A percentile compares a stretch with the other conserved stretches of the same genome.
These are phyloP conservation scores for Neopestalotiopsis clavispora DNA, from an alignment of 2,329 filamentous ascomycete genomes.

Conservation along the genomic window DNA sequence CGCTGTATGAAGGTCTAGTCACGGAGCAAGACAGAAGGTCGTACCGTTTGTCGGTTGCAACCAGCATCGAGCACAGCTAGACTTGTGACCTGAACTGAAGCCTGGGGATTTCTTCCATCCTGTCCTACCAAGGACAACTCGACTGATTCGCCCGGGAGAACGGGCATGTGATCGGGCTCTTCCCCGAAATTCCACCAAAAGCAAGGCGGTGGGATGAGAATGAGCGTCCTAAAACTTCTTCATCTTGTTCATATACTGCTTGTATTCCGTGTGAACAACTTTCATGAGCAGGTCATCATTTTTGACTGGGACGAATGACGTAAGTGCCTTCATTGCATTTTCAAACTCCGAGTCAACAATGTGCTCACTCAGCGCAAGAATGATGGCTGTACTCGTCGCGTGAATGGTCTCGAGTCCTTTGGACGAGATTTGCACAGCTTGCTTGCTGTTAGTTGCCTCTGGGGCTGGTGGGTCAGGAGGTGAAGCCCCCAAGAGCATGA, in stretches of 20 bases:
- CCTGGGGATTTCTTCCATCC: background rate
- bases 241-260: conserved; percentile 57
- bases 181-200: background rate
- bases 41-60: background rate
- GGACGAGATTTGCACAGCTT: conserved; percentile 42
- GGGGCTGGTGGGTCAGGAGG: conserved; percentile 44
- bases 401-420: conserved; percentile 86
- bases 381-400: conserved; percentile 85
- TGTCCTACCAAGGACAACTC: background rate
- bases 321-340: conserved; percentile 96
- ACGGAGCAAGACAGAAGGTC: background rate
- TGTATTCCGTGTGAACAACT: conserved; percentile 87
- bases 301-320: conserved; percentile 90
- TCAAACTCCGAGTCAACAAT: conserved; percentile 94
- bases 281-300: conserved; percentile 94
- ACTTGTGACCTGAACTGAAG: background rate
- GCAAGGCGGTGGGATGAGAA: conserved; percentile 17
- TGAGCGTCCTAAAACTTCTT: conserved; percentile 40
- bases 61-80: background rate
- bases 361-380: conserved; percentile 87
- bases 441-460: background rate
- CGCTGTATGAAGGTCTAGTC: background rate
- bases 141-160: background rate
- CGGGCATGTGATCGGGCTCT: background rate
- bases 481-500: conserved; percentile 87